Conservation (phyloP, 768 basidiomycete species). For the Termitomyces sp. region DNA sequence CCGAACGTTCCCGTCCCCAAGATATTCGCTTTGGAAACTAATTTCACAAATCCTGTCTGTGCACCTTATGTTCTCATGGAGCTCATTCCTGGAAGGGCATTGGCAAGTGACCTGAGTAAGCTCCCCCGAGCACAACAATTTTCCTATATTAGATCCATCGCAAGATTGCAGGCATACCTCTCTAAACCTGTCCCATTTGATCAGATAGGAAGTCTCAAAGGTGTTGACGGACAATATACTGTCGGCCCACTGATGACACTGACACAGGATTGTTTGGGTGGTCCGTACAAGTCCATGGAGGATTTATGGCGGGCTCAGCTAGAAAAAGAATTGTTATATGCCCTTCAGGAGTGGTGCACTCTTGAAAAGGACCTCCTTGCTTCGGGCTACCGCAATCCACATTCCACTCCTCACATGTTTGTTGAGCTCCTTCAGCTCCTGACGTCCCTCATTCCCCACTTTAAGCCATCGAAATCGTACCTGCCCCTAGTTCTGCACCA, state of each 20-base stretch:
- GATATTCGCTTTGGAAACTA: background rate
- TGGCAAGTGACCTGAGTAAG: background rate
- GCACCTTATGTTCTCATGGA: background rate
- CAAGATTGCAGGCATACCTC: background rate
- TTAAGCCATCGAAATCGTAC: background rate
- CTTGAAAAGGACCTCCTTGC: too few relatives aligned
- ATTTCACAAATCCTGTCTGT: background rate
- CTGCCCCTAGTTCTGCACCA: background rate
- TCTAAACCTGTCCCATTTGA: background rate
- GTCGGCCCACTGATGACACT: background rate
- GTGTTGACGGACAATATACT: background rate
- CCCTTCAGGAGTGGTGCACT: background rate
- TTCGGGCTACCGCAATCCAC: too few relatives aligned
- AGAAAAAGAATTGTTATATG: background rate
- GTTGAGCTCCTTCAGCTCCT: background rate
- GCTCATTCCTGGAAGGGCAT: background rate
- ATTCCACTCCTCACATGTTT: background rate
- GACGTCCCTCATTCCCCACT: background rate
- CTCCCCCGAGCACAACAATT: background rate
- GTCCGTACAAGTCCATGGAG: background rate
- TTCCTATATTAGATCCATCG: background rate
- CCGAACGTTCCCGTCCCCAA: background rate
- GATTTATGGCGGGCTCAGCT: background rate
- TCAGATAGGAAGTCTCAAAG: background rate
- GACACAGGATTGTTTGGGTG: background rate